These are phyloP conservation scores for Lachancea meyersii DNA, from an alignment of 805 yeast species.

Conservation along the genomic window DNA sequence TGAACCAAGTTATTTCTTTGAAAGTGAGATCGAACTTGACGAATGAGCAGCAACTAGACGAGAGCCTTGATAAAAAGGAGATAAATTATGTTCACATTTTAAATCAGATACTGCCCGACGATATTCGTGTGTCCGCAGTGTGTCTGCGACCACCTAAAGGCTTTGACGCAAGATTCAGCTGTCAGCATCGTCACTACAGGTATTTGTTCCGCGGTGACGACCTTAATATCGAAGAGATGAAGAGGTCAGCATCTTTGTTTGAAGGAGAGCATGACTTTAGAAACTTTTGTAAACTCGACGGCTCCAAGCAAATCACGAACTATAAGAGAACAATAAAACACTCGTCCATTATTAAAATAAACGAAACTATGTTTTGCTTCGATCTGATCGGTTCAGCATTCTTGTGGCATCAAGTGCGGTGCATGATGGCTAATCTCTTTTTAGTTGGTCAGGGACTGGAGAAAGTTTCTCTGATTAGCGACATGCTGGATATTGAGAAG, in stretches of 20 bases:
- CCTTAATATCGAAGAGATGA: slow-evolving; percentile 66
- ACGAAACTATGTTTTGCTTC: slow-evolving; percentile 52
- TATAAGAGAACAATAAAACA: slow-evolving; percentile 57
- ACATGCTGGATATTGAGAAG: slow-evolving; percentile 50
- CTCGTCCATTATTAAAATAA: slow-evolving; percentile 40
- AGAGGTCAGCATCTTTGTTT: slow-evolving; percentile 49
- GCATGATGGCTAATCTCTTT: slow-evolving; percentile 82
- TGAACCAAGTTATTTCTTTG: slow-evolving; percentile 87
- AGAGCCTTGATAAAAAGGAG: slow-evolving; percentile 57
- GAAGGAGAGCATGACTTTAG: slow-evolving; percentile 85
- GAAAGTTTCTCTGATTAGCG: slow-evolving; percentile 46
- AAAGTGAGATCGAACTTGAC: slow-evolving; percentile 63
- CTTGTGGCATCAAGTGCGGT: slow-evolving; percentile 96
- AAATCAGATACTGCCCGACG: slow-evolving; percentile 73
- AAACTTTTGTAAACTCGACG: slow-evolving; percentile 91
- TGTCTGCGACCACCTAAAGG: slow-evolving; percentile 74
- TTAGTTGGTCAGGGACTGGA: slow-evolving; percentile 77
- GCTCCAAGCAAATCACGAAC: slow-evolving; percentile 84
- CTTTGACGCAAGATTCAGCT: slow-evolving; percentile 92
- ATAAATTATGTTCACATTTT: slow-evolving; percentile 69
- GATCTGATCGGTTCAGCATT: slow-evolving; percentile 86
- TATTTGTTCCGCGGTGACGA: slow-evolving; percentile 58
- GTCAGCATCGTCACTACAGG: slow-evolving; percentile 77
- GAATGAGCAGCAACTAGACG: slow-evolving; percentile 53
- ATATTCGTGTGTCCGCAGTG: slow-evolving; percentile 75